Evolutionary conservation across 805 yeast species (phyloP), one percentile per base, ranked within the genome.

Genomic region (Maudiozyma barnettii): DNA sequence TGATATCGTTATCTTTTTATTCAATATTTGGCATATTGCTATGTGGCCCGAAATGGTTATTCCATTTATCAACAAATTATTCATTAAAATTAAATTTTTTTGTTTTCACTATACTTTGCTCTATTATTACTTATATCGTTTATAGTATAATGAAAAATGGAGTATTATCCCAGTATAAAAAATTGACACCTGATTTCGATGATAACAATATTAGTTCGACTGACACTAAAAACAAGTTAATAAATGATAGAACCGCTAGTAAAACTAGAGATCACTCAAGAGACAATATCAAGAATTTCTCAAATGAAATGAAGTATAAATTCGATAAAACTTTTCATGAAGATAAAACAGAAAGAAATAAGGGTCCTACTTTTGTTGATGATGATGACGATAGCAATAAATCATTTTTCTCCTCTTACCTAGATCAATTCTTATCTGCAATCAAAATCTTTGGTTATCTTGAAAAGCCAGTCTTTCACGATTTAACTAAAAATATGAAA

Each of bases 381-480:
- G 7, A 19, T 20, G 14, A 39, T 23, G 41, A 39, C 8, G 41
- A 39, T 23, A 21, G 5, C 1, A 22, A 23, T 7, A 23, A 39
- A 21, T 23, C 41, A 7, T 39, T 39, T 39, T 39, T 54, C 16
- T 66, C 83, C 1, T 81, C 85, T 42, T 90, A 88, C 59, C 68
- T 91, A 45, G 96, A 91, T 62, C 95, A 90, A 61, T 91, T 91
- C 57, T 67, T 91, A 41, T 77, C 86, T 44, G 98, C 96, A 2
- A 86, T 93, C 53, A 89, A 88, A 65, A 84, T 93, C 6, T 93
- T 91, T 69, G 98, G 98, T 2, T 91, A 91, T 63, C 71, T 91
- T 43, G 98, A 91, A 54, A 76, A 82, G 51, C 84, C 86, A 2
- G 96, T 91, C 1, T 90, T 91, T 64, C 95, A 90, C 60, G 98